phyloP scores from a whole-genome alignment of 2,329 filamentous ascomycete species.

The Claviceps sp. region DNA sequence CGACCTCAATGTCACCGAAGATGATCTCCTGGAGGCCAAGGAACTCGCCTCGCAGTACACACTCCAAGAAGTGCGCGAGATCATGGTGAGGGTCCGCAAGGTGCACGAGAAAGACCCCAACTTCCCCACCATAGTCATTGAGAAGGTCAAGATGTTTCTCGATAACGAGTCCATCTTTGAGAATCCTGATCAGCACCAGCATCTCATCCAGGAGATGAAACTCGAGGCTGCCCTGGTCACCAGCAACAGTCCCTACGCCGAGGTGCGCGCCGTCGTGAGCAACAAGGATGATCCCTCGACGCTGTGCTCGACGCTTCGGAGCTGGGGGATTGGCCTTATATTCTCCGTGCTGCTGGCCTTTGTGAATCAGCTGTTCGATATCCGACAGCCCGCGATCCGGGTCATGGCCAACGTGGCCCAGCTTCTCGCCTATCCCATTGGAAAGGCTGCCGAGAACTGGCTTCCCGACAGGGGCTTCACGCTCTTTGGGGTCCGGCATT shows the following conservation, averaged over 20 bases:
- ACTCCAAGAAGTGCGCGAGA: slow-evolving; percentile 28
- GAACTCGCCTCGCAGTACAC: slow-evolving; percentile 28
- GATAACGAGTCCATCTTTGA: slow-evolving; percentile 30
- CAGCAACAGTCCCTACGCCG: slow-evolving; percentile 43
- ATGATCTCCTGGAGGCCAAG: slow-evolving; percentile 31
- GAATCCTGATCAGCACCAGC: slow-evolving; percentile 32
- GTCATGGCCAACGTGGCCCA: slow-evolving; percentile 44
- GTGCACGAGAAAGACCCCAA: slow-evolving; percentile 31
- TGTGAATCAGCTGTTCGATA: slow-evolving; percentile 44
- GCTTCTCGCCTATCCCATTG: slow-evolving; percentile 41
- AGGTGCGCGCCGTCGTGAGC: slow-evolving; percentile 41
- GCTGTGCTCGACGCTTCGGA: slow-evolving; percentile 41
- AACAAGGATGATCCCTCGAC: slow-evolving; percentile 38
- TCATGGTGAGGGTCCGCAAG: slow-evolving; percentile 26
- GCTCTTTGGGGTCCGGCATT: slow-evolving; percentile 30
- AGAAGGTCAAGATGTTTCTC: slow-evolving; percentile 28
- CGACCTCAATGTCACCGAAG: slow-evolving; percentile 31
- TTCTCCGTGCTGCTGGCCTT: slow-evolving; percentile 37
- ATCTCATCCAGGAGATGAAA: slow-evolving; percentile 40
- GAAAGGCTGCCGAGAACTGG: slow-evolving; percentile 34
- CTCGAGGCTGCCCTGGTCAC: slow-evolving; percentile 40
- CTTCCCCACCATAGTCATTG: slow-evolving; percentile 25
- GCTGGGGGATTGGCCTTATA: slow-evolving; percentile 38
- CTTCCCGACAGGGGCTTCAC: slow-evolving; percentile 38
- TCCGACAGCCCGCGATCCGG: slow-evolving; percentile 40